Conservation (phyloP, 306 rosid species). For the Glycine latifolia region DNA sequence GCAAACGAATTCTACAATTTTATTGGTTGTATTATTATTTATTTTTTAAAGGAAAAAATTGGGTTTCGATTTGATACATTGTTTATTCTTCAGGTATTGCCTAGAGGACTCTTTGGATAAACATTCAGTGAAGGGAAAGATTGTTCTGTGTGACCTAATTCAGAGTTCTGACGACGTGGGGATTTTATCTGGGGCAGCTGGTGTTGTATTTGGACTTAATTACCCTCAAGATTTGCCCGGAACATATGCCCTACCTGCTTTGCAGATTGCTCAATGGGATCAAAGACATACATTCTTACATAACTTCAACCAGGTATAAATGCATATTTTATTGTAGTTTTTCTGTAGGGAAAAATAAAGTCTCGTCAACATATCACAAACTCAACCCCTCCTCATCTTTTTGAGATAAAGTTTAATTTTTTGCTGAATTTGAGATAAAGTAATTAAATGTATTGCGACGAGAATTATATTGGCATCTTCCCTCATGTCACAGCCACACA, state of each 20-base stretch:
- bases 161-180: background rate
- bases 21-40: too few species aligned
- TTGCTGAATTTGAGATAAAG: too few species aligned
- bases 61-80: background rate
- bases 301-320: constrained; percentile 31
- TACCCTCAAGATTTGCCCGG: background rate
- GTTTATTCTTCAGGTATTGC: background rate
- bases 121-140: constrained; percentile 56
- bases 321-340: too few species aligned
- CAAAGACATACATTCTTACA: constrained; percentile 36
- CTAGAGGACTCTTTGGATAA: background rate
- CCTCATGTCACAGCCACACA: too few species aligned
- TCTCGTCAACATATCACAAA: too few species aligned
- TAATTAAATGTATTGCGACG: too few species aligned
- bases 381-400: too few species aligned
- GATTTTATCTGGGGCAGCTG: constrained; percentile 36
- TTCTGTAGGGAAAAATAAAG: too few species aligned
- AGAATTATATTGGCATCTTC: too few species aligned
- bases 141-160: constrained; percentile 53
- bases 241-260: constrained; percentile 42
- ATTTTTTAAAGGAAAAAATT: background rate
- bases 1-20: background rate
- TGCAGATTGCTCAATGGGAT: background rate
- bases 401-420: too few species aligned
- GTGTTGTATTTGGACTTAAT: constrained; percentile 39